Conservation (phyloP, 768 basidiomycete genomes). For the Tulasnella sp. region DNA sequence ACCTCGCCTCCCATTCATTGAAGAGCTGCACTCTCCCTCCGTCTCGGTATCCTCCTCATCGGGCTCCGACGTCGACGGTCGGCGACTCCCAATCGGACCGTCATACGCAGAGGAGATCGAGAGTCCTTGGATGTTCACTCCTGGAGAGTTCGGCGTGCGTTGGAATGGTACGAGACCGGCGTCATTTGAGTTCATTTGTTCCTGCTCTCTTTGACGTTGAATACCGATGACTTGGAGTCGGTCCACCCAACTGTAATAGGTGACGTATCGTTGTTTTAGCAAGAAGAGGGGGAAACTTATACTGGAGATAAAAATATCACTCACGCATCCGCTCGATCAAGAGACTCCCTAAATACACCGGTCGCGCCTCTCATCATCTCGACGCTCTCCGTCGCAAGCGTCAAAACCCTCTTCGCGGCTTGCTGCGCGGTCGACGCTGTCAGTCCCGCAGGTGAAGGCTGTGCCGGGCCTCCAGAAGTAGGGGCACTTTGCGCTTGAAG, state of each 20-base stretch:
- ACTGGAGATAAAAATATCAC: conserved; percentile 25
- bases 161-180: background rate
- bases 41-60: conserved; percentile 14
- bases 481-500: background rate
- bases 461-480: background rate
- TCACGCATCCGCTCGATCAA: conserved; percentile 78
- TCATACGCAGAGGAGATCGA: conserved; percentile 3
- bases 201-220: conserved; percentile 37
- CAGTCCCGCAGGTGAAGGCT: background rate
- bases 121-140: conserved; percentile 8
- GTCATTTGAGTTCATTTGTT: background rate
- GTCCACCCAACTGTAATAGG: conserved; percentile 61
- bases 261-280: conserved; percentile 15
- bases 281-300: conserved; percentile 8
- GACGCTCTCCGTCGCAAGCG: conserved; percentile 79
- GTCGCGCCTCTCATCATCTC: conserved; percentile 88
- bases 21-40: background rate
- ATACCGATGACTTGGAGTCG: conserved; percentile 67
- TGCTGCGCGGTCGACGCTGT: conserved; percentile 35
- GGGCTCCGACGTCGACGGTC: conserved; percentile 4
- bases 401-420: conserved; percentile 70
- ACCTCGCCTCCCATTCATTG: background rate
- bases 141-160: conserved; percentile 11
- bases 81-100: background rate
- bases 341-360: conserved; percentile 74